Conservation (phyloP, 805 yeast species). For the Hanseniaspora hatyaiensis region DNA sequence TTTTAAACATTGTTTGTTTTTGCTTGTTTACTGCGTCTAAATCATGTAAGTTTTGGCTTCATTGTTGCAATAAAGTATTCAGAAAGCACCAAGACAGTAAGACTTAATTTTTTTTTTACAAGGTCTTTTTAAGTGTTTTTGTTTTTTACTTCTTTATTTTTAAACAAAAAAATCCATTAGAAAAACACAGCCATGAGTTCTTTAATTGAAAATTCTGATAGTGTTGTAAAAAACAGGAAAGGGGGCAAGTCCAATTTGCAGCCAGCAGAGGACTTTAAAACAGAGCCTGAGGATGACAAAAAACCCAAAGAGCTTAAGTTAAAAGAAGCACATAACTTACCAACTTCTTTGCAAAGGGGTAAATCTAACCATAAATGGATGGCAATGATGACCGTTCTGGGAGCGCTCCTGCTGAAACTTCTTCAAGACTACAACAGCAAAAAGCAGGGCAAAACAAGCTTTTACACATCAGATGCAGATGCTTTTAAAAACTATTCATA, state of each 20-base stretch:
- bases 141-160: too few species aligned
- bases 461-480: not conserved
- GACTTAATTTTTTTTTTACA: too few species aligned
- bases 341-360: conserved; percentile 10
- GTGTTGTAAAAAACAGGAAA: too few species aligned
- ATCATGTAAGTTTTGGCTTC: too few species aligned
- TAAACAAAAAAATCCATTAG: too few species aligned
- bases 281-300: not conserved
- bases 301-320: not conserved
- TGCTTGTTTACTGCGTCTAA: too few species aligned
- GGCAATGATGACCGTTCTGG: conserved; percentile 10
- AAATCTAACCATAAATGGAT: conserved; percentile 13
- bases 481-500: not conserved
- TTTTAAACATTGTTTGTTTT: too few species aligned
- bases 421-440: conserved; percentile 8
- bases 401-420: conserved; percentile 4
- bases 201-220: too few species aligned
- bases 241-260: not conserved
- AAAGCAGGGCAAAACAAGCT: not conserved
- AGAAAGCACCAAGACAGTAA: too few species aligned
- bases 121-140: too few species aligned
- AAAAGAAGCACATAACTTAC: conserved; percentile 1
- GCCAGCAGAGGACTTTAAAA: not conserved
- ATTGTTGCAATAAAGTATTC: too few species aligned
- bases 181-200: too few species aligned